These are phyloP conservation scores for Rhizodiscina lignyota DNA, from an alignment of 495 filamentous ascomycete species.

Conservation along the genomic window DNA sequence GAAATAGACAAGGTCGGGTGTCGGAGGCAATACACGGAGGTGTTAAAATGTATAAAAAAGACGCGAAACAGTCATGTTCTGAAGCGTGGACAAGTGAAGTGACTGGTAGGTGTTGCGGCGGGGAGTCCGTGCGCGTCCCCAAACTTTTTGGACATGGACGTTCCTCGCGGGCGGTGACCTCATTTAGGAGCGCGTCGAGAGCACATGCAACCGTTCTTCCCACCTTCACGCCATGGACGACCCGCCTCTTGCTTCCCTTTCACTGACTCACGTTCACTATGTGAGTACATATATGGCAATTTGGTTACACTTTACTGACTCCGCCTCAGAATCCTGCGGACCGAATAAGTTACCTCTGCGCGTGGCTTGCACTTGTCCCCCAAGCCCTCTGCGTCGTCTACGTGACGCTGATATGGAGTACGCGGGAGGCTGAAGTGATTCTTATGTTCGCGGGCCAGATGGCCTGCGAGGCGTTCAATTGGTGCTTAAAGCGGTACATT, in stretches of 20 bases:
- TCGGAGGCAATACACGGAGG: no score
- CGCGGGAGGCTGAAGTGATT: conserved; percentile 76
- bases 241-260: conserved; percentile 68
- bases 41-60: no score
- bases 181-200: background rate
- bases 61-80: no score
- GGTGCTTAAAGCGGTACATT: conserved; percentile 72
- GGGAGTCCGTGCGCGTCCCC: no score
- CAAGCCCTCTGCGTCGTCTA: conserved; percentile 84
- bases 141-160: no score
- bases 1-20: no score
- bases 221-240: conserved; percentile 24
- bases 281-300: conserved; percentile 28
- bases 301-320: background rate
- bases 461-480: conserved; percentile 87
- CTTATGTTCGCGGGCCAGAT: conserved; percentile 89
- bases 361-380: conserved; percentile 84
- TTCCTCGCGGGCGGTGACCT: no score
- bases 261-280: conserved; percentile 92
- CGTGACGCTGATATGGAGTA: conserved; percentile 72
- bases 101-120: no score
- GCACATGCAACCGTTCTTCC: conserved; percentile 1
- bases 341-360: conserved; percentile 67
- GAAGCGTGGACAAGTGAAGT: conserved; percentile 1
- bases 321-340: conserved; percentile 65